Evolutionary conservation across 129 eudicot species (phyloP), one percentile per base, ranked within the genome.

Genomic region (Kitagawia praeruptora): DNA sequence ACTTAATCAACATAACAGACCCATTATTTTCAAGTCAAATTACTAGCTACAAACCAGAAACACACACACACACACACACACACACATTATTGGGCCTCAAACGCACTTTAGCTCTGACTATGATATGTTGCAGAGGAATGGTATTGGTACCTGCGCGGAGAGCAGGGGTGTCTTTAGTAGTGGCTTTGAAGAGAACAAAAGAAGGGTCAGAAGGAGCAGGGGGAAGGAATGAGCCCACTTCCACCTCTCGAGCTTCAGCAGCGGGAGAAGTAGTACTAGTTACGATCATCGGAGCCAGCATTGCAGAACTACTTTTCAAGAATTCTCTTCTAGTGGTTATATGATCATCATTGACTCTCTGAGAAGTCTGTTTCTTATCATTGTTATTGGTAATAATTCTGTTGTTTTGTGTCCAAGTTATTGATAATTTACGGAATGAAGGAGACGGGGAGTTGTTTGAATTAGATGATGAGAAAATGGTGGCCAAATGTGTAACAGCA

Each of bases 141-240:
- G 49, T 38, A 38, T 53, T 56, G 42, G 15, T 88, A 95, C 97
- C 98, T 81, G 98, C 97, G 56, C 98, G 98, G 88, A 95, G 97
- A 80, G 97, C 99, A 18, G 99, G 97, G 63, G 97, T 95, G 82
- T 92, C 97, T 78, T 95, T 95, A 28, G 91, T 66, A 80, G 93
- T 80, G 25, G 97, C 96, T 78, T 89, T 86, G 87, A 95, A 95
- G 85, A 90, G 81, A 28, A 92, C 96, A 78, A 92, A 92, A 61
- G 88, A 86, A 38, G 95, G 89, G 78, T 90, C 88, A 11, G 88
- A 76, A 8, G 82, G 79, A 13, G 90, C 87, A 15, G 84, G 88
- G 23, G 96, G 97, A 23, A 93, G 85, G 87, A 80, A 93, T 0
- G 96, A 80, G 5, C 97, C 98, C 21, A 91, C 98, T 31, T 85